A percentile compares a stretch with the other conserved stretches of the same genome.
phyloP scores from a whole-genome alignment of 1,284 basidiomycete genomes.

The Rhizoctonia solani region DNA sequence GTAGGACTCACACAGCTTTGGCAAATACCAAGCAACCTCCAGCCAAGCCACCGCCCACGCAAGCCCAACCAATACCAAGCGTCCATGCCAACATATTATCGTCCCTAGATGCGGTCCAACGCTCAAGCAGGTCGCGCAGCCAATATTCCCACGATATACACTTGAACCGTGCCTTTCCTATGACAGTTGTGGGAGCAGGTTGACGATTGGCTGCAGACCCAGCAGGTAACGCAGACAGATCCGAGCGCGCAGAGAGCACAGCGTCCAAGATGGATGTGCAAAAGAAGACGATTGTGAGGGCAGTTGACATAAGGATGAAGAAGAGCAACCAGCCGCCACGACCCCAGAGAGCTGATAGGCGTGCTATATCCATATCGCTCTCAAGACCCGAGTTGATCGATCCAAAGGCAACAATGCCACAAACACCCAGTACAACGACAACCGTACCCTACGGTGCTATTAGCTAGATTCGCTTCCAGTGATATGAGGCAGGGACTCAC shows the following conservation, averaged over 20 bases:
- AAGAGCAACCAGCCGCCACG: constrained; percentile 85
- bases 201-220: constrained; percentile 42
- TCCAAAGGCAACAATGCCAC: constrained; percentile 82
- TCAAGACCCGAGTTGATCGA: constrained; percentile 78
- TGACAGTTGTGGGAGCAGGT: constrained; percentile 36
- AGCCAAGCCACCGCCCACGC: constrained; percentile 84
- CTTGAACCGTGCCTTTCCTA: constrained; percentile 42
- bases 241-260: constrained; percentile 64
- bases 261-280: constrained; percentile 68
- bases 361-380: constrained; percentile 67
- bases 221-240: constrained; percentile 54
- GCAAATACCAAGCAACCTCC: constrained; percentile 90
- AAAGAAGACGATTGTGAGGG: constrained; percentile 68
- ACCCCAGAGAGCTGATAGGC: constrained; percentile 80
- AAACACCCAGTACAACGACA: constrained; percentile 77
- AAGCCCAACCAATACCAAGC: constrained; percentile 90
- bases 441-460: constrained; percentile 65
- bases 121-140: constrained; percentile 67
- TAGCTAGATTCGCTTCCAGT: neutral
- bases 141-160: constrained; percentile 58
- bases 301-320: constrained; percentile 75
- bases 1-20: constrained; percentile 72
- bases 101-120: constrained; percentile 74
- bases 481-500: constrained; percentile 49
- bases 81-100: constrained; percentile 86